Percentiles rank a stretch among this genome's conserved stretches.
Evolutionary conservation across 305 asterid genomes (phyloP).

Genomic region (Rubia tinctorum): DNA sequence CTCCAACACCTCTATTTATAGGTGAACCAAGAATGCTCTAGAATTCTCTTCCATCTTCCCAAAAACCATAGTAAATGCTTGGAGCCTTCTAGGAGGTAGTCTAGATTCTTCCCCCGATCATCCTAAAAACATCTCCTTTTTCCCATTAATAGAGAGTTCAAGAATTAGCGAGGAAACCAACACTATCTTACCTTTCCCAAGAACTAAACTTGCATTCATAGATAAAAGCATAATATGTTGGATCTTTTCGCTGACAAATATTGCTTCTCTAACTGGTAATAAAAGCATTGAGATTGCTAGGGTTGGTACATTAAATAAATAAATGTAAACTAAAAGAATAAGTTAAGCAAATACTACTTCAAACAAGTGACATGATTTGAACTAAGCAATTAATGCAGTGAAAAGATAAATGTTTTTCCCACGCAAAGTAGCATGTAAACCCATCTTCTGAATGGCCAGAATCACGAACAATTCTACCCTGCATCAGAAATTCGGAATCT

Average conservation of each 20-base stretch:
- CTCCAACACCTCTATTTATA: no score
- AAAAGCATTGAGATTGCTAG: background rate
- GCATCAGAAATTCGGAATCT: background rate
- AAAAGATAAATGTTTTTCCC: background rate
- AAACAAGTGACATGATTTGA: constrained; percentile 2
- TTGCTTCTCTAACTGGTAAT: constrained; percentile 55
- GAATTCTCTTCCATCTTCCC: no score
- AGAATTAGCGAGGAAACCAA: no score
- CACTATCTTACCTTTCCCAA: constrained; percentile 71
- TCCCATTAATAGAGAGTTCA: no score
- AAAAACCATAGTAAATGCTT: no score
- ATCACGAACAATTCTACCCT: background rate
- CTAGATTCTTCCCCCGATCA: no score
- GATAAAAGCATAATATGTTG: constrained; percentile 64
- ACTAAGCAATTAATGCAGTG: no score
- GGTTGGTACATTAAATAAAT: constrained; percentile 11
- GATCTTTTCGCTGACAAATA: constrained; percentile 73
- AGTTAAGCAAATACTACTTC: background rate
- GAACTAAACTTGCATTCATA: constrained; percentile 61
- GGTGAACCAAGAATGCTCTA: no score
- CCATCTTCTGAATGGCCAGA: background rate
- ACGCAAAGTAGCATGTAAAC: background rate
- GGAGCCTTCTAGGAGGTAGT: no score
- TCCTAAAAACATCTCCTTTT: no score
- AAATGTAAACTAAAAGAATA: background rate